Evolutionary conservation across 768 basidiomycete genomes (phyloP).

Genomic region (Clitopilus hobsonii): DNA sequence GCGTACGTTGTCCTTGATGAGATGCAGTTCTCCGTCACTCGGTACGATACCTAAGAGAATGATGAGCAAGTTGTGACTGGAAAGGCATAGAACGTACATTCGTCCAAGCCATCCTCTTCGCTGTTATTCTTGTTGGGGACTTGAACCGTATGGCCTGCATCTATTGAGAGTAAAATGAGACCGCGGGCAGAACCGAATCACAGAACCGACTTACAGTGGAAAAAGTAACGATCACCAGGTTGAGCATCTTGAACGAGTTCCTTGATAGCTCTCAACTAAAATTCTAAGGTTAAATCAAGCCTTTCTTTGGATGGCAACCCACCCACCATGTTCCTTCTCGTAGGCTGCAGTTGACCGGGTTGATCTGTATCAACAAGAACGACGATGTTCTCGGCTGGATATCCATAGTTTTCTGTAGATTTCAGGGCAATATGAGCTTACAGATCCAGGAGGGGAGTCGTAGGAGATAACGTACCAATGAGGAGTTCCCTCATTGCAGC

Average conservation of each 20-base stretch:
- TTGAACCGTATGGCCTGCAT: slow-evolving; percentile 49
- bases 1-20: slow-evolving; percentile 33
- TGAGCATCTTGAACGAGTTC: slow-evolving; percentile 38
- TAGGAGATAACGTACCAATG: slow-evolving; percentile 23
- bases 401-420: slow-evolving; percentile 27
- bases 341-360: slow-evolving; percentile 29
- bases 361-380: slow-evolving; percentile 39
- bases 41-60: slow-evolving; percentile 30
- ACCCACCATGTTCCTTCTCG: slow-evolving; percentile 39
- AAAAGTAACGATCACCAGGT: slow-evolving; percentile 49
- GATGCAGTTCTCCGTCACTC: slow-evolving; percentile 26
- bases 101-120: slow-evolving; percentile 50
- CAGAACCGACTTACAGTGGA: slow-evolving; percentile 41
- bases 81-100: slow-evolving; percentile 29
- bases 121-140: slow-evolving; percentile 33
- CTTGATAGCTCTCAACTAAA: slow-evolving; percentile 36
- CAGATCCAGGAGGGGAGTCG: no score
- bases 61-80: no score
- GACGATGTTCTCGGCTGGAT: slow-evolving; percentile 32
- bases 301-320: neutral
- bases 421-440: no score
- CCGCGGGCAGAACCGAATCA: neutral
- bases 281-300: neutral
- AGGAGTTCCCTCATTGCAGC: slow-evolving; percentile 26
- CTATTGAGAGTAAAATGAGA: slow-evolving; percentile 11